phyloP scores from a whole-genome alignment of 768 basidiomycete genomes.

The Strobilomyces echinocephalus region DNA sequence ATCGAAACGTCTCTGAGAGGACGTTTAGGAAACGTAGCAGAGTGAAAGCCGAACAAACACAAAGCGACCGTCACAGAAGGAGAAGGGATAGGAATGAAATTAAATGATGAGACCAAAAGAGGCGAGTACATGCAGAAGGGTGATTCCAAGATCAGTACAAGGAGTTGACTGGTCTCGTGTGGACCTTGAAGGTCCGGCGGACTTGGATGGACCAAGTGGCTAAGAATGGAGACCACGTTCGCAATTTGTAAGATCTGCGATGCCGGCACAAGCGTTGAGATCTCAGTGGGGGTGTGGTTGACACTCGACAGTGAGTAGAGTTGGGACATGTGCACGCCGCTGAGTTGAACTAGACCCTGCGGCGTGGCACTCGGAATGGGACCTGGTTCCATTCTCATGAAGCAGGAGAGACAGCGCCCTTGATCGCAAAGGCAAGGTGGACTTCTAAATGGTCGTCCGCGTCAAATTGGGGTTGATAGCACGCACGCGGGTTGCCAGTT shows the following conservation, averaged over 20 bases:
- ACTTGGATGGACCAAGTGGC: constrained; percentile 18
- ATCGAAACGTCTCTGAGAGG: constrained; percentile 21
- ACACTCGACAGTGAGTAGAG: constrained; percentile 5
- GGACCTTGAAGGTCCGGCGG: constrained; percentile 16
- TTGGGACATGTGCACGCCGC: constrained; percentile 19
- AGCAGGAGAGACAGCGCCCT: constrained; percentile 21
- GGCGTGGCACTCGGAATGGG: constrained; percentile 21
- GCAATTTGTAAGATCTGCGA: constrained; percentile 24
- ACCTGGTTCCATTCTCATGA: constrained; percentile 29
- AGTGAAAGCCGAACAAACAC: constrained; percentile 26
- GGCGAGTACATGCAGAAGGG: constrained; percentile 23
- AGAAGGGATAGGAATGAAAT: constrained; percentile 25
- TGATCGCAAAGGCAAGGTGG: constrained; percentile 21
- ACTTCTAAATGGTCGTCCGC: constrained; percentile 19
- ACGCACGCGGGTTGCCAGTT: constrained; percentile 3
- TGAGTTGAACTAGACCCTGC: constrained; percentile 26
- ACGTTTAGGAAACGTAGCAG: constrained; percentile 25
- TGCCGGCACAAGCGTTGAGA: constrained; percentile 13
- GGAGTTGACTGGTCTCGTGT: constrained; percentile 13
- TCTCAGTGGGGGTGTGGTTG: constrained; percentile 17
- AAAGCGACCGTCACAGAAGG: constrained; percentile 29
- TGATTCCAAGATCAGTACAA: constrained; percentile 21
- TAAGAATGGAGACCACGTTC: constrained; percentile 21
- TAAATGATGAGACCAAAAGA: constrained; percentile 30
- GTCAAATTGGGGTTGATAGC: constrained; percentile 18